Evolutionary conservation across 2,329 filamentous ascomycete genomes (phyloP).

Genomic region (Diaporthe caulivora): DNA sequence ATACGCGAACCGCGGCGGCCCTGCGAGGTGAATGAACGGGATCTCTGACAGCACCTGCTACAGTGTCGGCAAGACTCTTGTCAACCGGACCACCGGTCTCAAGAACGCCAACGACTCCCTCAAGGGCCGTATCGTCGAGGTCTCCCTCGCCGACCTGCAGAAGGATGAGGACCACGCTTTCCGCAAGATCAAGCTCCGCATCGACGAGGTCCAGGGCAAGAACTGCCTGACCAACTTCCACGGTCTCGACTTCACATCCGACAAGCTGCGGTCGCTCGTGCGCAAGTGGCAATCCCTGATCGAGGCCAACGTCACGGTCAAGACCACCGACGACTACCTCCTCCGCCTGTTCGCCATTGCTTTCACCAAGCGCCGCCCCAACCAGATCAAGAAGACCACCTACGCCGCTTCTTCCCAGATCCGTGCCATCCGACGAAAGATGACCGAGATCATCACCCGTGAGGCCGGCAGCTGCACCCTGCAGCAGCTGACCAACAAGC

Average conservation of each 20-base stretch:
- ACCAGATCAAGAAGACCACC: slow-evolving; percentile 99
- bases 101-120: slow-evolving; percentile 99
- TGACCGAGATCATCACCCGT: slow-evolving; percentile 98
- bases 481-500: slow-evolving; percentile 96
- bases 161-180: slow-evolving; percentile 99
- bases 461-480: slow-evolving; percentile 96
- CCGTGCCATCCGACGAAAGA: slow-evolving; percentile 98
- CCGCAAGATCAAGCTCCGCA: slow-evolving; percentile 99
- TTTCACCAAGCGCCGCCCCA: slow-evolving; percentile 98
- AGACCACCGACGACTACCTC: slow-evolving; percentile 99
- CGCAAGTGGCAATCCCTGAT: slow-evolving; percentile 99
- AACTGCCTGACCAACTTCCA: slow-evolving; percentile 99
- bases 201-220: slow-evolving; percentile 99
- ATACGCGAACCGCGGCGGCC: slow-evolving; percentile 35
- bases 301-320: slow-evolving; percentile 99
- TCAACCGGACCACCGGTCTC: slow-evolving; percentile 99
- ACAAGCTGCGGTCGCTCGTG: slow-evolving; percentile 99
- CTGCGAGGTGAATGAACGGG: slow-evolving; percentile 9
- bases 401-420: slow-evolving; percentile 98
- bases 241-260: slow-evolving; percentile 99
- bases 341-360: slow-evolving; percentile 98
- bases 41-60: slow-evolving; percentile 42
- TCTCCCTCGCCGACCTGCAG: slow-evolving; percentile 98
- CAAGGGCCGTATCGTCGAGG: slow-evolving; percentile 99
- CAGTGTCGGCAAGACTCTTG: slow-evolving; percentile 99